Evolutionary conservation across 345 rosid genomes (phyloP).

Genomic region (Adansonia digitata): DNA sequence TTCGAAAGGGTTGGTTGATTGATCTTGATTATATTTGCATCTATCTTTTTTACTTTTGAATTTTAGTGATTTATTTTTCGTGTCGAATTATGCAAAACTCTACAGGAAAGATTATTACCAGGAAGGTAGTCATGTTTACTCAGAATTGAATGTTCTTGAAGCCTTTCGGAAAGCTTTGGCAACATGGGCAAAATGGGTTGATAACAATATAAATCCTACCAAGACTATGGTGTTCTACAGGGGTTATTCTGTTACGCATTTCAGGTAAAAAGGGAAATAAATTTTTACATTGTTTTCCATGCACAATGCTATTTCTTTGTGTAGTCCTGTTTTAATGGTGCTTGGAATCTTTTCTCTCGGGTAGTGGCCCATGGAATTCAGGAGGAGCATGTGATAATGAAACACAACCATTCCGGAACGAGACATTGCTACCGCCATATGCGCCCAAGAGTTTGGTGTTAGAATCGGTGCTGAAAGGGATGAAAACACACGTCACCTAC

Average conservation of each 20-base stretch:
- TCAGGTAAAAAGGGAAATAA: constrained; percentile 46
- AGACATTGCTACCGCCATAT: constrained; percentile 56
- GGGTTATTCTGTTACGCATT: constrained; percentile 92
- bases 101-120: constrained; percentile 94
- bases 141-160: constrained; percentile 74
- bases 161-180: constrained; percentile 86
- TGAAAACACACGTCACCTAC: constrained; percentile 73
- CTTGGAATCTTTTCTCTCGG: constrained; percentile 24
- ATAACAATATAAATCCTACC: constrained; percentile 55
- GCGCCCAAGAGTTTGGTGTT: constrained; percentile 68
- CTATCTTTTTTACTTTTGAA: not conserved
- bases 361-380: constrained; percentile 98
- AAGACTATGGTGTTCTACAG: constrained; percentile 76
- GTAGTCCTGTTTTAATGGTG: not conserved
- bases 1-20: constrained; percentile 65
- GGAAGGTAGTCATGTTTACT: constrained; percentile 76
- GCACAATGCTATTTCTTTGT: not conserved
- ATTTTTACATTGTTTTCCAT: not conserved
- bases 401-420: constrained; percentile 75
- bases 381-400: constrained; percentile 88
- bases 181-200: constrained; percentile 95
- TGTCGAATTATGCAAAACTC: not conserved
- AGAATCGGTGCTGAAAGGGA: constrained; percentile 62
- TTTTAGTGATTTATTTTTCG: not conserved
- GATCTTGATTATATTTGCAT: not conserved